Conservation (phyloP, 257 asterid genomes). For the Nicotiana benthamiana region DNA sequence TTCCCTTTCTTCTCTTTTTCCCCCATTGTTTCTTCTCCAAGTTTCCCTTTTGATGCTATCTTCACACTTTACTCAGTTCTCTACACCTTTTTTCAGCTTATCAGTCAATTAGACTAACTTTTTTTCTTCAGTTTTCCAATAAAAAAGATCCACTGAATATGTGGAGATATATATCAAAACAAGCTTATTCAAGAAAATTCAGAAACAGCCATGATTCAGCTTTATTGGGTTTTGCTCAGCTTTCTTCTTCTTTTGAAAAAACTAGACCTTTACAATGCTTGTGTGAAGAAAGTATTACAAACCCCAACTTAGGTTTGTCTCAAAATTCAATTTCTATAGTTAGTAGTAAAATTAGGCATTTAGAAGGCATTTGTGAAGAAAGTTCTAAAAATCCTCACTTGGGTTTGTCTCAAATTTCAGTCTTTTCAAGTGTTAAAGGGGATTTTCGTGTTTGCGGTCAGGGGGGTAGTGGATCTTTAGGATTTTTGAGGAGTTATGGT, state of each 20-base stretch:
- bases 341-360: not conserved
- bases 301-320: constrained; percentile 11
- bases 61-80: not conserved
- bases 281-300: not conserved
- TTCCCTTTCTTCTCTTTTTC: not conserved
- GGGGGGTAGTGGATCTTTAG: constrained; percentile 17
- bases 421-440: not conserved
- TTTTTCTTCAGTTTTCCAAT: not conserved
- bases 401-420: constrained; percentile 22
- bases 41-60: not conserved
- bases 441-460: not conserved
- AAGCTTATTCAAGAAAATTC: constrained; percentile 37
- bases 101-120: not conserved
- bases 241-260: not conserved
- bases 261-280: not conserved
- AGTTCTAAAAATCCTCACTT: constrained; percentile 12
- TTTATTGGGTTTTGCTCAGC: not conserved
- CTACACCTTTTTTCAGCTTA: not conserved
- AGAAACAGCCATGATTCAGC: constrained; percentile 14
- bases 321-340: constrained; percentile 12
- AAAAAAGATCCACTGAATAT: constrained; percentile 29
- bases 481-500: constrained; percentile 49
- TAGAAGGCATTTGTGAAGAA: constrained; percentile 5
- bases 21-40: not conserved
- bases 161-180: constrained; percentile 76